A percentile compares a stretch with the other conserved stretches of the same genome.
Evolutionary conservation across 352 stramenopile species (phyloP).

Genomic region (Globisporangium nodosum): DNA sequence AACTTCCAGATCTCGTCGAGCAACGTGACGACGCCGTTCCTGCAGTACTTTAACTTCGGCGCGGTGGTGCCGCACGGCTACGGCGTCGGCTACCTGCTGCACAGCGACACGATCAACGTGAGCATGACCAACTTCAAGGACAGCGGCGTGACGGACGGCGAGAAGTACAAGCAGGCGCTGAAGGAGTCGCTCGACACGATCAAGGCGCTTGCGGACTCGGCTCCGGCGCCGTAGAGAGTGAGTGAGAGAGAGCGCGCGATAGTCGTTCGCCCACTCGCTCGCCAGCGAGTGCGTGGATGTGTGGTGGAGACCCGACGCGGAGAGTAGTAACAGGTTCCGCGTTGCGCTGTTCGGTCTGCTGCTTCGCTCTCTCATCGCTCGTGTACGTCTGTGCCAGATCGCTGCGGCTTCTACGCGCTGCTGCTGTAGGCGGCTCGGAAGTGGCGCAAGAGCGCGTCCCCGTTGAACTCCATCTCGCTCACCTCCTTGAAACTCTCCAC

Average conservation of each 20-base stretch:
- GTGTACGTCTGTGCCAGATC: not conserved
- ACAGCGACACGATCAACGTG: conserved; percentile 79
- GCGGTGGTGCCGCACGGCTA: conserved; percentile 86
- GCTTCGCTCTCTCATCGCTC: not conserved
- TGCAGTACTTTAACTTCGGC: conserved; percentile 89
- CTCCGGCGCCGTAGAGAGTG: conserved; percentile 9
- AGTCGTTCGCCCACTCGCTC: not conserved
- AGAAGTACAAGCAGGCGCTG: conserved; percentile 65
- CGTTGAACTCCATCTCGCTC: conserved; percentile 61
- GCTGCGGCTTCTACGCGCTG: conserved; percentile 5
- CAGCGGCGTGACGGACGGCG: conserved; percentile 55
- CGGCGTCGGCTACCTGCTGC: conserved; percentile 86
- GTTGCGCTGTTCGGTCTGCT: not conserved
- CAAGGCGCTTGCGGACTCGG: conserved; percentile 60
- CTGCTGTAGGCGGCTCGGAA: conserved; percentile 55
- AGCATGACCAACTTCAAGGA: conserved; percentile 86
- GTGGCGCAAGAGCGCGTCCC: conserved; percentile 46
- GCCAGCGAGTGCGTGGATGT: not conserved
- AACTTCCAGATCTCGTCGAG: conserved; percentile 90
- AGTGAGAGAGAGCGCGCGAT: not conserved
- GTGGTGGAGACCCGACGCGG: too few relatives aligned
- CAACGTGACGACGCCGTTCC: conserved; percentile 87
- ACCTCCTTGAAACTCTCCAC: conserved; percentile 72
- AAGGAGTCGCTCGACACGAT: conserved; percentile 71
- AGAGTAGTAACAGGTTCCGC: not conserved